Percentiles rank a stretch among this genome's conserved stretches.
Evolutionary conservation across 306 rosid species (phyloP).

Genomic region (Luffa acutangula): DNA sequence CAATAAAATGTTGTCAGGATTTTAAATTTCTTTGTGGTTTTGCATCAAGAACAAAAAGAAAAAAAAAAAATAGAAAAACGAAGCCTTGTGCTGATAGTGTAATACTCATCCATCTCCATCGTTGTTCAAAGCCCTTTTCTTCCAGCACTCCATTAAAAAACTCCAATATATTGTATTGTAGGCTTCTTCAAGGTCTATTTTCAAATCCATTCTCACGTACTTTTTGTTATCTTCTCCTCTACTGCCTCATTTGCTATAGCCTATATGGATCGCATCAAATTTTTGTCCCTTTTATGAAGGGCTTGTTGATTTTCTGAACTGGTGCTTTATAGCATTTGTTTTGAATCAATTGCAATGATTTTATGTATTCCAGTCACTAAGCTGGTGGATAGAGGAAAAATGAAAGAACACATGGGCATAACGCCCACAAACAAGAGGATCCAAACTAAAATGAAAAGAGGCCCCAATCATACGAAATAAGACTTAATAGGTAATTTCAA

Average conservation of each 20-base stretch:
- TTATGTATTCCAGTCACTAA: background rate
- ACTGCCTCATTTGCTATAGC: background rate
- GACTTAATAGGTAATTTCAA: too few relatives aligned
- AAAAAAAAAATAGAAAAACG: too few relatives aligned
- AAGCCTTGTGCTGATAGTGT: too few relatives aligned
- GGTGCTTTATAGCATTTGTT: background rate
- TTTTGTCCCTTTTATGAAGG: background rate
- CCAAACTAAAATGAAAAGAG: too few relatives aligned
- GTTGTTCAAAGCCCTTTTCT: background rate
- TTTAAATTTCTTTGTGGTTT: background rate
- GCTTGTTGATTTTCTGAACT: background rate
- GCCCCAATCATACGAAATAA: too few relatives aligned
- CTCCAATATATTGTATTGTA: background rate
- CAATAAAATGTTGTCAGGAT: background rate
- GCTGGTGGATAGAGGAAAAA: background rate
- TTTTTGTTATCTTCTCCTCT: background rate
- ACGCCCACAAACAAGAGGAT: too few relatives aligned
- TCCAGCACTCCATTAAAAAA: background rate
- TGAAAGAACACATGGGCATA: too few relatives aligned
- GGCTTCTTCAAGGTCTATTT: background rate
- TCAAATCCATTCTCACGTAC: background rate
- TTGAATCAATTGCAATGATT: background rate
- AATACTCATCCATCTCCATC: background rate
- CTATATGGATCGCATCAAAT: background rate
- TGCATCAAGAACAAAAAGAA: too few relatives aligned